Evolutionary conservation across 371 early-diverging fungal species (phyloP), one percentile per base, ranked within the genome.

Genomic region (Lichtheimia hyalospora): DNA sequence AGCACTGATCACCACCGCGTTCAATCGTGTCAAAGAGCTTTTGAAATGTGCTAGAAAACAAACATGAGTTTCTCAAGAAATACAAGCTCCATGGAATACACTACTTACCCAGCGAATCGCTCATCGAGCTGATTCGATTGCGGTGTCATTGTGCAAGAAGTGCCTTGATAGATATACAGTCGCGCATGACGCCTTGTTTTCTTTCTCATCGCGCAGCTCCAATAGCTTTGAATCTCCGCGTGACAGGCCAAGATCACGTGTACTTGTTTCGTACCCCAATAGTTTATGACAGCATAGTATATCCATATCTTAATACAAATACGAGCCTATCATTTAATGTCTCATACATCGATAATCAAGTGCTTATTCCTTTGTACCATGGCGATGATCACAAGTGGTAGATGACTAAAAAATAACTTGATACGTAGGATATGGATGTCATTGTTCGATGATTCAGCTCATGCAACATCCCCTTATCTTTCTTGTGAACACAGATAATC

Each of bases 1-100:
- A 73, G 54, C 74, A 75, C 52, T 75, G 71, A 43, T 79, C 75
- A 13, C 58, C 69, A 27, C 73, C 74, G 50, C 73, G 66, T 65
- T 79, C 75, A 44, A 79, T 66, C 27, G 74, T 73, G 49, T 79
- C 72, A 44, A 75, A 70, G 48, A 79, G 57, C 50, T 73, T 70
- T 53, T 71, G 75, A 58, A 71, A 75, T 25, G 75, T 75, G 59
- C 79, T 79, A 60, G 10, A 13, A 34, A 46, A 15, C 0, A 2
- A 1, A 2, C 10, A 23, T 49, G 6, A 49, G 16, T 39, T 12
- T 6, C 16, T 40, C 27, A 7, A 3, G 14, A 27, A 14, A 49
- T 46, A 15, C 15, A 14, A 42, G 53, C 4, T 18, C 12, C 13
- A 21, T 23, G 42, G 14, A 34, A 13, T 5, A 18, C 15, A 54